Evolutionary conservation across 2,329 filamentous ascomycete genomes (phyloP).

Genomic region (Neophaeococcomyces aloes): DNA sequence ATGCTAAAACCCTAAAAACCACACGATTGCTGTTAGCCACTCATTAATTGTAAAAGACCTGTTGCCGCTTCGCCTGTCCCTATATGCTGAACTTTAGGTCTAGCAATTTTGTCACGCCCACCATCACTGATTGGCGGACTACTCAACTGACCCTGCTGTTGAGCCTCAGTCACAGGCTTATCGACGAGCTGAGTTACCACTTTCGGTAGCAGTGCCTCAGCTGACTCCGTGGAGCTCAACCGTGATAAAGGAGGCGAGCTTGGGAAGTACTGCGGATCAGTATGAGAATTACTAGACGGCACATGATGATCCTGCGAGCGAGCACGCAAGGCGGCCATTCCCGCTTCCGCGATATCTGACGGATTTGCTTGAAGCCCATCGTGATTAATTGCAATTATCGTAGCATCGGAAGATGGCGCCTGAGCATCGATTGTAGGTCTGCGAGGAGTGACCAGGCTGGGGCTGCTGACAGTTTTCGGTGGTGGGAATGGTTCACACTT

Average conservation of each 20-base stretch:
- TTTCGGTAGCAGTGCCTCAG: background rate
- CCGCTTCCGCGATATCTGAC: conserved; percentile 11
- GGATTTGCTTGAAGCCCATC: background rate
- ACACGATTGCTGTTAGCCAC: background rate
- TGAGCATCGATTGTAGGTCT: conserved; percentile 10
- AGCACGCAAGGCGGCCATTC: conserved; percentile 15
- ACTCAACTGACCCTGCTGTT: conserved; percentile 10
- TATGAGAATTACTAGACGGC: too few species aligned
- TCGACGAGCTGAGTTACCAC: background rate
- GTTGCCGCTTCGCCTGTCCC: conserved; percentile 22
- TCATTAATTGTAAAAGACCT: conserved; percentile 19
- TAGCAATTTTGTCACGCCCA: background rate
- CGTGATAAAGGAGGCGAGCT: conserved; percentile 14
- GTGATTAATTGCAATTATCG: background rate
- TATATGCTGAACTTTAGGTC: conserved; percentile 14
- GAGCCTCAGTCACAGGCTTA: background rate
- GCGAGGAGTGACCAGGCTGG: conserved; percentile 9
- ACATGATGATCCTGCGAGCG: background rate
- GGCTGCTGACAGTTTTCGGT: conserved; percentile 9
- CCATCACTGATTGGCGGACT: conserved; percentile 9
- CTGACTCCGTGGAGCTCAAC: background rate
- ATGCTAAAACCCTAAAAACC: too few species aligned
- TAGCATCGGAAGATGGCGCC: conserved; percentile 1
- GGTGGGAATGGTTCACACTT: conserved; percentile 8
- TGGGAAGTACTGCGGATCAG: conserved; percentile 4